These are phyloP conservation scores for Schwanniomyces etchellsii DNA, from an alignment of 1,139 yeast genomes.

Conservation along the genomic window DNA sequence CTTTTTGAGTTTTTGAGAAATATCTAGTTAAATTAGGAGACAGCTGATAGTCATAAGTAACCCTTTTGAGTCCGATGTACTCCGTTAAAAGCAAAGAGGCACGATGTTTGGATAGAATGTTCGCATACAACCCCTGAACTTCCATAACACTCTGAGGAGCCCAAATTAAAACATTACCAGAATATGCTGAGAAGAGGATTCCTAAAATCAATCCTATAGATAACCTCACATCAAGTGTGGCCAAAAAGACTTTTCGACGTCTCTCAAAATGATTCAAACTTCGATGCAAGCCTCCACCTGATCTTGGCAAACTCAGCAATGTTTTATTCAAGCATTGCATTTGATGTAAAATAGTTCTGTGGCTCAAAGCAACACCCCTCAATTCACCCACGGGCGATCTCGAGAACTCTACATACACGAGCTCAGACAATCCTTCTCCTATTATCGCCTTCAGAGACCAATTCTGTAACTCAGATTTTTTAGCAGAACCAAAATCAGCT, in stretches of 20 bases:
- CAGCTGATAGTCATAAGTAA: slow-evolving; percentile 87
- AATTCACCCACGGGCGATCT: slow-evolving; percentile 88
- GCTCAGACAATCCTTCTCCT: slow-evolving; percentile 33
- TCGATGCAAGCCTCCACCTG: slow-evolving; percentile 34
- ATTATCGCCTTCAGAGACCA: slow-evolving; percentile 23
- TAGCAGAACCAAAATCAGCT: slow-evolving; percentile 76
- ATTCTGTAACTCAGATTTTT: slow-evolving; percentile 29
- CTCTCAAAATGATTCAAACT: slow-evolving; percentile 22
- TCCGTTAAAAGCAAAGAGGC: slow-evolving; percentile 79
- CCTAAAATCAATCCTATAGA: slow-evolving; percentile 87
- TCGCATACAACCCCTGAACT: slow-evolving; percentile 84
- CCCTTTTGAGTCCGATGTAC: slow-evolving; percentile 85
- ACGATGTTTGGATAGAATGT: slow-evolving; percentile 62
- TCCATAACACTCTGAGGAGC: slow-evolving; percentile 72
- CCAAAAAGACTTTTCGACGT: slow-evolving; percentile 42
- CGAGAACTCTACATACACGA: slow-evolving; percentile 91
- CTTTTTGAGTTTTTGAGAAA: slow-evolving; percentile 69
- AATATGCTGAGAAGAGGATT: slow-evolving; percentile 69
- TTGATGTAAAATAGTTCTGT: slow-evolving; percentile 81
- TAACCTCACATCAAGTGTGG: slow-evolving; percentile 79
- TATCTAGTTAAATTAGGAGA: slow-evolving; percentile 83
- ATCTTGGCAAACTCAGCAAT: slow-evolving; percentile 56
- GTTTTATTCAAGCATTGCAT: slow-evolving; percentile 72
- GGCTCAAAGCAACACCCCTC: slow-evolving; percentile 90
- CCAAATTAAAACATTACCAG: slow-evolving; percentile 82